Evolutionary conservation across 257 asterid genomes (phyloP).

Genomic region (Solanum clarkiae): DNA sequence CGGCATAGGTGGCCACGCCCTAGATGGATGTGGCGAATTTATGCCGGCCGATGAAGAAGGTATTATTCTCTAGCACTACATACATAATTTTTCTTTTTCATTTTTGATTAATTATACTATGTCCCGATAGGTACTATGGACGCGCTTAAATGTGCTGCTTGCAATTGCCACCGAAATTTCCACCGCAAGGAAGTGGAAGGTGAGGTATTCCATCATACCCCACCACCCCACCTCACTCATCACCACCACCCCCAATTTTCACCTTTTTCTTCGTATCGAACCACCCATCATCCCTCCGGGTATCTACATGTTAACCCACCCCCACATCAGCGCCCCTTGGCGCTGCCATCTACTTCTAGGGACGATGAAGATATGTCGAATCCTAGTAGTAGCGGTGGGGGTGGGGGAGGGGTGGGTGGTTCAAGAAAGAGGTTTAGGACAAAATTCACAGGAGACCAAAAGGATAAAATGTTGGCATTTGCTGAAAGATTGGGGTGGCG

Average conservation of each 20-base stretch:
- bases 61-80: neutral
- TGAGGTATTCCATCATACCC: constrained; percentile 6
- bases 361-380: constrained; percentile 34
- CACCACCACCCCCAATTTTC: constrained; percentile 16
- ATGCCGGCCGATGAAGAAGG: constrained; percentile 66
- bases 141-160: constrained; percentile 62
- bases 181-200: constrained; percentile 49
- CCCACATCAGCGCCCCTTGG: constrained; percentile 16
- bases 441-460: constrained; percentile 41
- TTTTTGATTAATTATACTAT: neutral
- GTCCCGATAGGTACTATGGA: constrained; percentile 16
- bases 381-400: constrained; percentile 30
- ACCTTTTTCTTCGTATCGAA: constrained; percentile 8
- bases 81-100: no score
- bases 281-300: constrained; percentile 18
- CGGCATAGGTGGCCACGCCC: constrained; percentile 60
- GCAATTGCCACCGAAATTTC: constrained; percentile 78
- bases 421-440: constrained; percentile 39
- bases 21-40: constrained; percentile 80
- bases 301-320: constrained; percentile 19
- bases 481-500: constrained; percentile 47
- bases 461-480: constrained; percentile 37
- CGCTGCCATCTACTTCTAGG: constrained; percentile 20
- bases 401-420: constrained; percentile 12
- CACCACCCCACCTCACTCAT: neutral